phyloP scores from a whole-genome alignment of 139 green algal species.

The Asterochloris sp. region DNA sequence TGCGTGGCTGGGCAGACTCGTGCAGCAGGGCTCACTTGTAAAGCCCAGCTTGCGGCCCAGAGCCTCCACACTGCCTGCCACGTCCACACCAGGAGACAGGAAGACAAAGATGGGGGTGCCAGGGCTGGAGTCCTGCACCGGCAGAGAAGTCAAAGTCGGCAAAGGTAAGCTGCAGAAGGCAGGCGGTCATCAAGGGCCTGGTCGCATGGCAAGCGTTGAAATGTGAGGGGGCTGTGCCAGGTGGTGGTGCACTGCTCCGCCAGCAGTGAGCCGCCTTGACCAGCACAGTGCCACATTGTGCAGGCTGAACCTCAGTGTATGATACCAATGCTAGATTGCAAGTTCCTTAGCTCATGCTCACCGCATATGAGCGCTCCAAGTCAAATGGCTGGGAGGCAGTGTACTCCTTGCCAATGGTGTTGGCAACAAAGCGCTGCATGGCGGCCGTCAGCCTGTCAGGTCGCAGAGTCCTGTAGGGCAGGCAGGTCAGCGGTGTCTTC shows the following conservation, averaged over 20 bases:
- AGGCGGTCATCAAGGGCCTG: too few species aligned
- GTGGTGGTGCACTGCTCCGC: too few species aligned
- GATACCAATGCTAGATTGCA: too few species aligned
- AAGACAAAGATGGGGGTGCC: constrained; percentile 88
- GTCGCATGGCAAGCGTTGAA: too few species aligned
- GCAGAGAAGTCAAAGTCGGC: not conserved
- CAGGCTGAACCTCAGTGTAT: too few species aligned
- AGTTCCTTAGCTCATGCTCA: not conserved
- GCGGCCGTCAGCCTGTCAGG: constrained; percentile 83
- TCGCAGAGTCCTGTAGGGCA: constrained; percentile 54
- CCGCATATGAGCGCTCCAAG: constrained; percentile 68
- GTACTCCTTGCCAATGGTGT: constrained; percentile 70
- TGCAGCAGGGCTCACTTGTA: constrained; percentile 25
- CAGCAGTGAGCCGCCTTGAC: too few species aligned
- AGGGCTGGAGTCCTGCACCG: constrained; percentile 54
- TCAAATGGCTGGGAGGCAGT: constrained; percentile 65
- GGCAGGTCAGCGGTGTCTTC: too few species aligned
- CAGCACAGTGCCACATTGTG: too few species aligned
- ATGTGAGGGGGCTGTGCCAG: too few species aligned
- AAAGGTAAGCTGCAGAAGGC: too few species aligned
- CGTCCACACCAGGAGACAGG: constrained; percentile 80
- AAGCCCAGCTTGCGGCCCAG: constrained; percentile 74
- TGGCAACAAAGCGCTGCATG: constrained; percentile 77
- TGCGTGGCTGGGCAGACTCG: too few species aligned
- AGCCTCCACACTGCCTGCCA: constrained; percentile 76